Conservation (phyloP, 129 eudicot species). For the Calendula officinalis region DNA sequence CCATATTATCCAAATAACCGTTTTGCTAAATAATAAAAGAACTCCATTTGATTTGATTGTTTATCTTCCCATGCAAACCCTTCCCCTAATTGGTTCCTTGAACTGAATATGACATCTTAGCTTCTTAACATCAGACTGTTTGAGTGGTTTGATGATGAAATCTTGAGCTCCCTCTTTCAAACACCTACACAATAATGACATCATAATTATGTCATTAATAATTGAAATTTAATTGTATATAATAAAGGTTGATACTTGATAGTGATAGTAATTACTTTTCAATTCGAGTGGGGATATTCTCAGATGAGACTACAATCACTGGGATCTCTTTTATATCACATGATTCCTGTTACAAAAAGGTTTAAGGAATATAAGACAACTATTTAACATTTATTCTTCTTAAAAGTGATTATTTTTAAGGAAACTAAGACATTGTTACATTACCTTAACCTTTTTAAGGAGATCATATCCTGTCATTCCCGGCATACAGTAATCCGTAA, state of each 20-base stretch:
- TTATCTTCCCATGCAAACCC: slow-evolving; percentile 44
- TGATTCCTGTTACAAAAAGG: slow-evolving; percentile 53
- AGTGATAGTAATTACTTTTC: slow-evolving; percentile 41
- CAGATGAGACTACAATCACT: slow-evolving; percentile 76
- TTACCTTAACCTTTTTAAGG: slow-evolving; percentile 77
- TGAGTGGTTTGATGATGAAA: slow-evolving; percentile 77
- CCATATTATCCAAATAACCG: neutral
- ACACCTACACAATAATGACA: slow-evolving; percentile 46
- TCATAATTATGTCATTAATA: neutral
- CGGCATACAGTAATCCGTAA: slow-evolving; percentile 80
- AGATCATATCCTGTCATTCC: slow-evolving; percentile 87
- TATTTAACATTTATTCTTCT: neutral
- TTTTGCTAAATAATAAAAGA: slow-evolving; percentile 3
- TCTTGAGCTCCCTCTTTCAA: slow-evolving; percentile 75
- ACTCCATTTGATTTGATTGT: neutral
- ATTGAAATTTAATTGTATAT: neutral
- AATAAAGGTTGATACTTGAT: neutral
- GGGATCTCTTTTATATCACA: slow-evolving; percentile 66
- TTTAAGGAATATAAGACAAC: neutral
- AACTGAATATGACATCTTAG: slow-evolving; percentile 52
- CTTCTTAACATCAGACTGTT: slow-evolving; percentile 64
- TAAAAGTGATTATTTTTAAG: slow-evolving; percentile 4
- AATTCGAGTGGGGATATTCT: slow-evolving; percentile 67
- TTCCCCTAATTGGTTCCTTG: slow-evolving; percentile 32
- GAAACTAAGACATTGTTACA: neutral